These are phyloP conservation scores for Graphiopsis chlorocephala DNA, from an alignment of 2,329 filamentous ascomycete species.

Conservation along the genomic window DNA sequence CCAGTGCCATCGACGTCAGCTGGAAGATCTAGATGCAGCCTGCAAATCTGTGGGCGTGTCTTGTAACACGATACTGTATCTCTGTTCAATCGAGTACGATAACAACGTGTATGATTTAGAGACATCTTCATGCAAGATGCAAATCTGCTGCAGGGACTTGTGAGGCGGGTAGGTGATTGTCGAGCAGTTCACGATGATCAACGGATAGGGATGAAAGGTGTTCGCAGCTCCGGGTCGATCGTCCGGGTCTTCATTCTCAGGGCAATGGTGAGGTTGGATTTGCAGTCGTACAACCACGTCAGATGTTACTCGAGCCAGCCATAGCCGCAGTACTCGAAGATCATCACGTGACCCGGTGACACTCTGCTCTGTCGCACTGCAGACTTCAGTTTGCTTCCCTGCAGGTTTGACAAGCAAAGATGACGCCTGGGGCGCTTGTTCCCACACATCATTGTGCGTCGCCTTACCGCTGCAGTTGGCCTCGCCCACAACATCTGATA, in stretches of 20 bases:
- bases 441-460: conserved; percentile 6
- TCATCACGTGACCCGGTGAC: neutral
- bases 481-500: neutral
- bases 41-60: neutral
- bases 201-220: neutral
- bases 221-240: conserved; percentile 6
- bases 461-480: neutral
- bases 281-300: conserved; percentile 12
- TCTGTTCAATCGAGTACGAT: neutral
- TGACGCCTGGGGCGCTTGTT: neutral
- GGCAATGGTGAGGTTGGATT: conserved; percentile 8
- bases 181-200: neutral
- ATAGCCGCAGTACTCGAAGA: neutral
- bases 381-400: conserved; percentile 10
- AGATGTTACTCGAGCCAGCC: neutral
- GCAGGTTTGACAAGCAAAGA: conserved; percentile 10
- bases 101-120: neutral
- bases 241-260: neutral
- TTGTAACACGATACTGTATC: neutral
- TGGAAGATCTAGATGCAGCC: neutral
- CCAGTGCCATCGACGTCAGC: neutral
- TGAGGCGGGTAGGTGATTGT: conserved; percentile 1
- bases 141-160: conserved; percentile 11
- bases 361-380: conserved; percentile 1
- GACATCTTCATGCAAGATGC: neutral